Percentiles rank a stretch among this genome's conserved stretches.
These are phyloP conservation scores for Claviceps sp. DNA, from an alignment of 2,329 filamentous ascomycete genomes.

Conservation along the genomic window DNA sequence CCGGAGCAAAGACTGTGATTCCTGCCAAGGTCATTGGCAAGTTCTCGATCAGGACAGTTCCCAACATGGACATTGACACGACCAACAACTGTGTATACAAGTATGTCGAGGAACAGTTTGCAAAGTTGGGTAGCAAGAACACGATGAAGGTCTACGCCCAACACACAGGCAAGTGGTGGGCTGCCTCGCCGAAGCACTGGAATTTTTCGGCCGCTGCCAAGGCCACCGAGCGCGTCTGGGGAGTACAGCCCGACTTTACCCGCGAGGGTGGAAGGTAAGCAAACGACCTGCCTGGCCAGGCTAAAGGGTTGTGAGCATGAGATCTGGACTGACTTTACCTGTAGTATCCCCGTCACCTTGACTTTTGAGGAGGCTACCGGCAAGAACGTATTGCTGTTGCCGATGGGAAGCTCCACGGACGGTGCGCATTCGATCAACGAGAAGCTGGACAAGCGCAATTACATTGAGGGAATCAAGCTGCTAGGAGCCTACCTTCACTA, in stretches of 20 bases:
- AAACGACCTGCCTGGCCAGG: conserved; percentile 34
- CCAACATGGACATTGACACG: conserved; percentile 86
- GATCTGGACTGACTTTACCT: not conserved
- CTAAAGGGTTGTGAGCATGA: not conserved
- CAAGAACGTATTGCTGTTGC: conserved; percentile 91
- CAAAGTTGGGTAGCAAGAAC: conserved; percentile 86
- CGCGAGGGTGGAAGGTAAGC: conserved; percentile 79
- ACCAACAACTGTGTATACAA: conserved; percentile 78
- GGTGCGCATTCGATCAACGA: conserved; percentile 97
- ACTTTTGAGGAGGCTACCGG: conserved; percentile 96
- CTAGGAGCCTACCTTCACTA: conserved; percentile 93
- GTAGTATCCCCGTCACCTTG: conserved; percentile 85
- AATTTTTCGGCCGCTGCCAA: conserved; percentile 92
- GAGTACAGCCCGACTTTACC: conserved; percentile 86
- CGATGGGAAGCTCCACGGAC: conserved; percentile 95
- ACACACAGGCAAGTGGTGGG: conserved; percentile 98
- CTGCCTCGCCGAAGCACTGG: conserved; percentile 94
- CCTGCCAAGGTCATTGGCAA: conserved; percentile 96
- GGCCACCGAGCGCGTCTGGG: conserved; percentile 92
- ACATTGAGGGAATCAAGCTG: conserved; percentile 95
- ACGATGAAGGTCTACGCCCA: conserved; percentile 66
- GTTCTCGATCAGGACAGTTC: conserved; percentile 95
- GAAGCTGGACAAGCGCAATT: conserved; percentile 93
- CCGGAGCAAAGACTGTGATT: conserved; percentile 96
- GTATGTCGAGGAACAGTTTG: conserved; percentile 72